Evolutionary conservation across 164 flowering plant genomes (phyloP).

Genomic region (Liriodendron chinense): DNA sequence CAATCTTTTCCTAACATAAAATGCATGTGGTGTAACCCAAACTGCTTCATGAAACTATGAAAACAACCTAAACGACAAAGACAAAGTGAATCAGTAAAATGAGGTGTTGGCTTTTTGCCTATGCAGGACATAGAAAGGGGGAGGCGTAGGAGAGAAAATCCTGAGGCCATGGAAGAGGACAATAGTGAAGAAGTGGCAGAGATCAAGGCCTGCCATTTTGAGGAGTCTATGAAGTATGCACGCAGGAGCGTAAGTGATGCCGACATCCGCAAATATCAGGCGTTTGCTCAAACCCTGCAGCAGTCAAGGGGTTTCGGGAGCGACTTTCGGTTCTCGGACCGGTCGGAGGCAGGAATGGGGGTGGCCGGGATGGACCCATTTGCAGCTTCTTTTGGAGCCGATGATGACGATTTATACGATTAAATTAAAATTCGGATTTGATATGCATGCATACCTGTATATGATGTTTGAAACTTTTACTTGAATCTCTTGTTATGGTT

Average conservation of each 20-base stretch:
- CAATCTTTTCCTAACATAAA: too few relatives aligned
- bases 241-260: conserved; percentile 86
- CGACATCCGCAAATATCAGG: conserved; percentile 78
- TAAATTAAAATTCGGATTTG: neutral
- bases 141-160: conserved; percentile 61
- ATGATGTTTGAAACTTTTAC: too few relatives aligned
- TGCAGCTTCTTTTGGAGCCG: conserved; percentile 41
- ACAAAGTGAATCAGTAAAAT: too few relatives aligned
- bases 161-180: conserved; percentile 81
- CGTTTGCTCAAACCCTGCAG: conserved; percentile 83
- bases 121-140: conserved; percentile 81
- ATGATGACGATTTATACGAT: conserved; percentile 65
- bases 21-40: too few relatives aligned
- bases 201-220: conserved; percentile 76
- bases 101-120: too few relatives aligned
- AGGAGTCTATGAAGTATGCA: conserved; percentile 83
- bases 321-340: conserved; percentile 50
- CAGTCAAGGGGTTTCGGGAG: conserved; percentile 80
- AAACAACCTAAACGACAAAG: too few relatives aligned
- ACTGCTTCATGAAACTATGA: too few relatives aligned
- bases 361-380: conserved; percentile 50
- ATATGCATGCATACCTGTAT: too few relatives aligned
- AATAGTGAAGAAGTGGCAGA: conserved; percentile 63
- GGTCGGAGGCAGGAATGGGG: conserved; percentile 28
- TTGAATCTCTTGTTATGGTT: too few relatives aligned